Evolutionary conservation across 129 eudicot species (phyloP).

Genomic region (Rutidosis leptorrhynchoides): DNA sequence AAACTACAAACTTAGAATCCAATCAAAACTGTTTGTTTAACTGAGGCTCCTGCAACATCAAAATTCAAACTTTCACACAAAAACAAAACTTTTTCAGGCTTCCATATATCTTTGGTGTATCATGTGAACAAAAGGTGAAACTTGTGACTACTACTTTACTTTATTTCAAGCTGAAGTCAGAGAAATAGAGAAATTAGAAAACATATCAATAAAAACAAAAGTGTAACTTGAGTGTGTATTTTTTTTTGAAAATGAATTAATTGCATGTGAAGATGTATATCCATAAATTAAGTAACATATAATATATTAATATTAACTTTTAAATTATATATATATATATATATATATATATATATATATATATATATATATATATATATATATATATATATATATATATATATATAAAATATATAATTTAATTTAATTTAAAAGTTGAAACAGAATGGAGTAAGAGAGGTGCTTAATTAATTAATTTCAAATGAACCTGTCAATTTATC

Average conservation of each 20-base stretch:
- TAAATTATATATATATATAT: no score
- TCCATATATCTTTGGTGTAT: background rate
- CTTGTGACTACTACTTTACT: conserved; percentile 21
- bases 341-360: no score
- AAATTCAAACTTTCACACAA: conserved; percentile 16
- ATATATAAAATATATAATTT: no score
- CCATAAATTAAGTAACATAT: background rate
- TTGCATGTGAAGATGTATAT: background rate
- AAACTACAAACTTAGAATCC: background rate
- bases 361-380: no score
- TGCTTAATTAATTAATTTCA: background rate
- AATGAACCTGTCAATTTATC: conserved; percentile 27
- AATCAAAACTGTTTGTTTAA: background rate
- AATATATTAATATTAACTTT: no score
- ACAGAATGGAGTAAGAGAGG: conserved; percentile 23
- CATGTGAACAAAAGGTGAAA: conserved; percentile 26
- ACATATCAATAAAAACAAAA: background rate
- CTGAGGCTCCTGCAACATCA: background rate
- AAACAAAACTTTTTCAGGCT: no score
- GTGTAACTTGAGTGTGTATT: no score
- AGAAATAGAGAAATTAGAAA: conserved; percentile 5
- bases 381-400: background rate
- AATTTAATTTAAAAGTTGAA: conserved; percentile 27
- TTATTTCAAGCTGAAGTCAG: conserved; percentile 16
- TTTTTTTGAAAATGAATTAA: background rate